phyloP scores from a whole-genome alignment of 768 basidiomycete species.

The Zangia roseola region DNA sequence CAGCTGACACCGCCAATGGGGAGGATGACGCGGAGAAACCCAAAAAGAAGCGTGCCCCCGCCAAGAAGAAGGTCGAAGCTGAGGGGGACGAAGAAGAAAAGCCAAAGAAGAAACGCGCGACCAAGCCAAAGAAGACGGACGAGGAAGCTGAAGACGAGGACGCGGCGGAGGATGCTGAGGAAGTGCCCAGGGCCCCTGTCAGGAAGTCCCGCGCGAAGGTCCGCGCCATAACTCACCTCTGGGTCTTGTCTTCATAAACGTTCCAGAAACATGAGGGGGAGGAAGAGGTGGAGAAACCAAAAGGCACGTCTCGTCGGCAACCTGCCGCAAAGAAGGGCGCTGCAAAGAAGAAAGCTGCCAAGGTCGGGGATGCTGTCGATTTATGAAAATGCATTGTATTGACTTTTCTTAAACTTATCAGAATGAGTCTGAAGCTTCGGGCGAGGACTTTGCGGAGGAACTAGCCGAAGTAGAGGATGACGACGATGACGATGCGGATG shows the following conservation, averaged over 20 bases:
- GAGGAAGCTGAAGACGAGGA: conserved; percentile 36
- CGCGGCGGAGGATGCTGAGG: conserved; percentile 27
- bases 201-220: conserved; percentile 41
- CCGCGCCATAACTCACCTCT: conserved; percentile 11
- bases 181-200: conserved; percentile 31
- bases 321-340: conserved; percentile 45
- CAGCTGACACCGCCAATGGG: conserved; percentile 45
- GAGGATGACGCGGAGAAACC: conserved; percentile 54
- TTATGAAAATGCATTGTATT: not conserved
- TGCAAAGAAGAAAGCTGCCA: conserved; percentile 44
- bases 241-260: conserved; percentile 12
- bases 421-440: conserved; percentile 40
- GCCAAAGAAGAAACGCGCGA: conserved; percentile 35
- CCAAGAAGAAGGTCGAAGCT: conserved; percentile 36
- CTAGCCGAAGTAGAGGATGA: conserved; percentile 47
- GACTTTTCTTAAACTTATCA: conserved; percentile 5
- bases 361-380: conserved; percentile 25
- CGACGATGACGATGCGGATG: conserved; percentile 41
- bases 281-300: conserved; percentile 43
- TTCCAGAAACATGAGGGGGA: conserved; percentile 32
- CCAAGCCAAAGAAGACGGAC: conserved; percentile 33
- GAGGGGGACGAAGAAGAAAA: conserved; percentile 36
- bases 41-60: conserved; percentile 46
- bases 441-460: conserved; percentile 47
- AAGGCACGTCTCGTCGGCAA: conserved; percentile 48